Evolutionary conservation across 2,329 filamentous ascomycete genomes (phyloP).

Genomic region (Ceratocystis eucalypticola): DNA sequence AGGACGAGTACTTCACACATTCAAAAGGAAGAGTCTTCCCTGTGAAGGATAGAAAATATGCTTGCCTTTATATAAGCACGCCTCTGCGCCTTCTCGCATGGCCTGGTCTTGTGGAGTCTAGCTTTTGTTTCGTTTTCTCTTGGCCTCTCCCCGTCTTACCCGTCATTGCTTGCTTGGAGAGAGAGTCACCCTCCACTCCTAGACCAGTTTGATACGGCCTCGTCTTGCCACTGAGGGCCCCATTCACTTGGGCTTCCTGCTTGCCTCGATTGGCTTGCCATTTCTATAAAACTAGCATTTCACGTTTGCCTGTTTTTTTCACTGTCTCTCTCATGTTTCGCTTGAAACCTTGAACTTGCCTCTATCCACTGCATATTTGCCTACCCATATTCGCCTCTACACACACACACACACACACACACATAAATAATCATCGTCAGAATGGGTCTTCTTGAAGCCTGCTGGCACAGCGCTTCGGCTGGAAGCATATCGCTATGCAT

Average conservation of each 20-base stretch:
- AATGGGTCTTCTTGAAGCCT: conserved; percentile 8
- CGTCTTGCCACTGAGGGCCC: too few relatives aligned
- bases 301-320: neutral
- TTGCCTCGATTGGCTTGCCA: neutral
- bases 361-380: neutral
- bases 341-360: neutral
- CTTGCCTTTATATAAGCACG: too few relatives aligned
- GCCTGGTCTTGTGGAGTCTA: neutral
- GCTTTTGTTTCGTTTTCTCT: neutral
- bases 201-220: too few relatives aligned
- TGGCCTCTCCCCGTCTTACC: neutral
- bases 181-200: too few relatives aligned
- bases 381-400: neutral
- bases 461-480: neutral
- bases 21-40: neutral
- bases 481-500: neutral
- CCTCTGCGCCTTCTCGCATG: neutral
- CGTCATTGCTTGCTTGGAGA: too few relatives aligned
- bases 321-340: neutral
- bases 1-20: neutral
- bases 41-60: too few relatives aligned
- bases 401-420: neutral
- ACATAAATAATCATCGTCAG: neutral
- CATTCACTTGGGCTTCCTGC: neutral
- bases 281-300: neutral